These are phyloP conservation scores for Isabelozyma heimii DNA, from an alignment of 805 yeast genomes.

Conservation along the genomic window DNA sequence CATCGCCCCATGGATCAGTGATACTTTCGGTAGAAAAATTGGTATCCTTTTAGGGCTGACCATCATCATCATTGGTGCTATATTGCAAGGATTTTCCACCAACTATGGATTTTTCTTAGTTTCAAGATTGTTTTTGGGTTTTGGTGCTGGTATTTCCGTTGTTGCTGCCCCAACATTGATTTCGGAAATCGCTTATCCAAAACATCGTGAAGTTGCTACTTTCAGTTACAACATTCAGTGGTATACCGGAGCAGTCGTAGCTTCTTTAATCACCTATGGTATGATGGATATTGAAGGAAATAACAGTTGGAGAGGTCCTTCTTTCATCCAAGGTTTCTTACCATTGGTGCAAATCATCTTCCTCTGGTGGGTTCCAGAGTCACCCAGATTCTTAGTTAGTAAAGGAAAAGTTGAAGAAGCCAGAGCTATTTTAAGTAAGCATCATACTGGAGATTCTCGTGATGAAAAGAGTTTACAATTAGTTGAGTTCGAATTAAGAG, in stretches of 20 bases:
- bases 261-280: constrained; percentile 53
- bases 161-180: constrained; percentile 49
- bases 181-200: constrained; percentile 50
- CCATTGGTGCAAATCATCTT: constrained; percentile 40
- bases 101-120: constrained; percentile 38
- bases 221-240: constrained; percentile 40
- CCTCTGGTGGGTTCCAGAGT: constrained; percentile 45
- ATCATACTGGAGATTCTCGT: constrained; percentile 38
- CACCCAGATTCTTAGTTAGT: constrained; percentile 45
- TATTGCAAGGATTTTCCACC: constrained; percentile 35
- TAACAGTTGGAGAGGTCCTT: constrained; percentile 56
- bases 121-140: constrained; percentile 48
- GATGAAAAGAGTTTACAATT: constrained; percentile 24
- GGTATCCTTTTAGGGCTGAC: constrained; percentile 21
- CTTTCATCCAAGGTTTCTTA: constrained; percentile 47
- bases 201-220: constrained; percentile 40
- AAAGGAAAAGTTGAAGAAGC: constrained; percentile 45
- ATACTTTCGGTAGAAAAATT: constrained; percentile 40
- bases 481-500: constrained; percentile 38
- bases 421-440: constrained; percentile 32
- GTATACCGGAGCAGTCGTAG: constrained; percentile 54
- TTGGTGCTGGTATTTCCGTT: constrained; percentile 40
- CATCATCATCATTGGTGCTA: constrained; percentile 29
- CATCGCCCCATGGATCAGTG: constrained; percentile 28
- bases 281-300: constrained; percentile 25